Evolutionary conservation across 805 yeast species (phyloP), one percentile per base, ranked within the genome.

Genomic region (Lipomyces yamanashiensis): DNA sequence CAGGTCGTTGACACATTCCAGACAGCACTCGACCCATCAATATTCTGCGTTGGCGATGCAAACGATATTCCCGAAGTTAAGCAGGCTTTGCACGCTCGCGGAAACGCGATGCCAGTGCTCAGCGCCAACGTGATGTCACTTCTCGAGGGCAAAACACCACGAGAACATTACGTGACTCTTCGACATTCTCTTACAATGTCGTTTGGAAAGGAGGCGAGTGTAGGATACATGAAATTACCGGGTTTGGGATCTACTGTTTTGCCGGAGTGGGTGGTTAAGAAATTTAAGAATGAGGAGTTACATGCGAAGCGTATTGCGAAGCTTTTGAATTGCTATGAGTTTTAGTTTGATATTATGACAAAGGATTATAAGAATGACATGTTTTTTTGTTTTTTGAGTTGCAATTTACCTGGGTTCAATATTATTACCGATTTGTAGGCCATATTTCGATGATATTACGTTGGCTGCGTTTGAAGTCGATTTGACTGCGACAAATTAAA

Each of bases 41-140:
- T 60, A 8, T 60, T 60, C 28, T 43, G 55, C 21, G 28, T 60
- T 39, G 66, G 66, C 37, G 66, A 58, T 49, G 45, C 51, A 15
- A 58, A 39, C 50, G 49, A 58, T 47, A 34, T 63, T 21, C 19
- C 23, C 15, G 66, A 63, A 54, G 59, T 10, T 40, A 58, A 59
- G 50, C 56, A 50, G 49, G 63, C 63, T 8, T n/a, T 48, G 37
- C 50, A 61, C 9, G 34, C 53, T 36, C 45, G 45, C 17, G 19
- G 39, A 7, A 40, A 43, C 19, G 15, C 41, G 36, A 33, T 45
- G 28, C 33, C 51, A 15, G 54, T 53, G 36, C 19, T 40, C 9
- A 3, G n/a, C 19, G 43, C 34, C 41, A 55, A 55, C 43, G 49
- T 55, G n/a, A 7, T 23, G 15, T 40, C 64, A 8, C 23, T 40